Percentiles rank a stretch among this genome's conserved stretches.
Conservation (phyloP, 257 asterid genomes). For the Scutellaria minor region DNA sequence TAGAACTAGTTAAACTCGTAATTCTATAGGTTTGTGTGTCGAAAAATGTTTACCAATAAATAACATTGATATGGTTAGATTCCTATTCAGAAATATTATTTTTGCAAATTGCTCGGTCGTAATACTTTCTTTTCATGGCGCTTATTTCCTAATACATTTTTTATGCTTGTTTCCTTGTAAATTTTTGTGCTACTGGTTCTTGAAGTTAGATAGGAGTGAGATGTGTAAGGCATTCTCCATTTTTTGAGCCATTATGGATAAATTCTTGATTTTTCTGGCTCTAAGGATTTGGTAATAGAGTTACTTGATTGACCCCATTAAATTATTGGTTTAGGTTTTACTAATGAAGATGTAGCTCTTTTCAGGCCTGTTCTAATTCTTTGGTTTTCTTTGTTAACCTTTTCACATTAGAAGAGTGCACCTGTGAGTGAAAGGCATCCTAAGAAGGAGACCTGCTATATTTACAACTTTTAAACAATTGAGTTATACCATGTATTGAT, state of each 20-base stretch:
- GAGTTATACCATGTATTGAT: background rate
- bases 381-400: background rate
- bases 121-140: background rate
- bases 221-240: background rate
- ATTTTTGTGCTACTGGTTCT: conserved; percentile 1
- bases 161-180: background rate
- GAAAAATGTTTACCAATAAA: background rate
- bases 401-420: background rate
- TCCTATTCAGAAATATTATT: background rate
- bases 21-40: background rate
- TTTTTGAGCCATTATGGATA: background rate
- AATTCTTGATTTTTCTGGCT: background rate
- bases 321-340: conserved; percentile 12
- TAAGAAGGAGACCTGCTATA: background rate
- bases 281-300: background rate
- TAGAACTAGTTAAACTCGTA: background rate
- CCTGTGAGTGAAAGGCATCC: background rate
- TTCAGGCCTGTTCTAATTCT: background rate
- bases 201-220: background rate
- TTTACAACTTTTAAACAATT: background rate
- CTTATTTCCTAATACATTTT: background rate
- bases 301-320: background rate
- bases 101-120: background rate
- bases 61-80: background rate
- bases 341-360: background rate